Base-by-base conservation (phyloP, 2,329 filamentous ascomycete genomes). In the Diplodia intermedia region DNA sequence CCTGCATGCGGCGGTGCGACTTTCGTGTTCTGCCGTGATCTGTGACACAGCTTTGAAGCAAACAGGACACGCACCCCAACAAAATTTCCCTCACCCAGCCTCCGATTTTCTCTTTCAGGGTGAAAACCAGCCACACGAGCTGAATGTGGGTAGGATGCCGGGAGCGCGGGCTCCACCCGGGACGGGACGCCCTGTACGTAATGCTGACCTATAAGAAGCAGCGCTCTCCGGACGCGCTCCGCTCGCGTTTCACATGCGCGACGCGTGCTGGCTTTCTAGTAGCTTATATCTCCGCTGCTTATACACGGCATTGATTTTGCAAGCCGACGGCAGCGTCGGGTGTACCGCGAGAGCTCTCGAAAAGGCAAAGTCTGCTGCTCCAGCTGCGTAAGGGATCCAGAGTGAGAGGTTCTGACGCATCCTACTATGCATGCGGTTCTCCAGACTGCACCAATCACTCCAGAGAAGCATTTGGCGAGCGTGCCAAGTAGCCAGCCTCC, bases 1-100 rank as follows among this genome's bases (percentile, higher is more conserved):
- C 60, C 60, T 63, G 60, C 60, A 63, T 31, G 60, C 47, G 6
- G 60, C 60, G n/a, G 60, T 63, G 60, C 29, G 50, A 63, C 60
- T 38, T 20, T 63, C 43, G 60, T 63, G 29, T 52, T 52, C 60
- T 52, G 60, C 60, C 60, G 60, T 63, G 47, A 26, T 31, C 47
- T 38, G 60, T 63, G 47, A 52, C 60, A 63, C 60, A 15, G 36
- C 60, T 26, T 36, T 63, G 43, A 38, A 52, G 60, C 60, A 63
- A 62, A 62, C 57, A 62, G 57, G 57, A 60, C 29, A 18, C 9
- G 57, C 26, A 14, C 47, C 60, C 60, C 60, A 50, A 63, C 60
- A 50, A 47, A 52, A 52, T 52, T 36, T 52, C 60, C 43, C 60
- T 38, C 47, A 36, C 47, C 60, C 60, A 63, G 60, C 60, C 60